Base-by-base conservation (phyloP, 2,329 filamentous ascomycete genomes). In the Trichoderma cornu-damae region DNA sequence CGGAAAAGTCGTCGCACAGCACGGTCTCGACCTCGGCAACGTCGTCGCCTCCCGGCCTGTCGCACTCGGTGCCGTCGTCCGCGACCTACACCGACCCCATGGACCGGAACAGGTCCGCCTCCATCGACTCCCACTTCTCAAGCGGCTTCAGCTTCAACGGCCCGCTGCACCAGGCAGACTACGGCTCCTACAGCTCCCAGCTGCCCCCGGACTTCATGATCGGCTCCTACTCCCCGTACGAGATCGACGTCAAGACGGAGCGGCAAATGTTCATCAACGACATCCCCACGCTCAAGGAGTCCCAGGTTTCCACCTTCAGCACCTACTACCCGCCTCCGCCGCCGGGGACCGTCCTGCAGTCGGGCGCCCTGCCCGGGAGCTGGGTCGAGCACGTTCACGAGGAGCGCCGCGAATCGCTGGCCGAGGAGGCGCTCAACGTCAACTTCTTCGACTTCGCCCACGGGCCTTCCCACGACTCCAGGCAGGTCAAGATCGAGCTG, bases 171-270 rank as follows among this genome's bases (percentile, higher is more conserved):
- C 74, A 74, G 57, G 70, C 72, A 51, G 80, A 84, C 49, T 84
- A 80, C 75, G 83, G 79, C 66, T 80, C 77, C 68, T 88, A 87
- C 75, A 82, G 78, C 63, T 74, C 76, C 16, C 79, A 82, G 75
- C 81, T 87, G 73, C 87, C 82, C 63, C 75, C 79, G 11, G 81
- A 88, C 70, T 73, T 83, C 67, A 78, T 82, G 73, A 79, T 80
- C 59, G 76, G 81, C 34, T 38, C 32, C 62, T 88, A 82, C 70
- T 83, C 87, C 18, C 90, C 92, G 0, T 96, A 95, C 70, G 93
- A 96, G 73, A 86, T 96, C 60, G 93, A 96, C 71, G 88, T 97
- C 77, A 96, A 93, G 80, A 96, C 92, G 1, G 93, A 96, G 76
- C 83, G 90, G 62, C 90, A 96, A 65, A 91, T 95, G 78, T 96